Base-by-base conservation (phyloP, 148 eudicot species). In the Simmondsia chinensis region DNA sequence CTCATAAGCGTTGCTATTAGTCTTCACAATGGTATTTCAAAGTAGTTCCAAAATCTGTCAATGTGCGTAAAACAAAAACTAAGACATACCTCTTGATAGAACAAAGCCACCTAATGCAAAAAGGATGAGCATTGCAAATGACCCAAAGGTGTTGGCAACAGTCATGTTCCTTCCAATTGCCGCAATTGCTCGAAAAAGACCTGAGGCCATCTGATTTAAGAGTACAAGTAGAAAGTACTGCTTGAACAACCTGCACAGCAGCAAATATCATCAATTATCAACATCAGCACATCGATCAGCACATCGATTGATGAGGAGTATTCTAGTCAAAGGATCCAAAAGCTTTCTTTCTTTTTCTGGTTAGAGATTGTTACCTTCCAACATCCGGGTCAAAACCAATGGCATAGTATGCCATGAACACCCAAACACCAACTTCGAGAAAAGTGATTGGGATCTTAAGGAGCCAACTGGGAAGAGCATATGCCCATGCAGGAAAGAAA, bases 401-500 rank as follows among this genome's bases (percentile, higher is more conserved):
- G 35, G 50, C 73, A 64, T 78, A 86, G 63, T 86, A 86, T 15
- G 83, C 70, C 29, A 67, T 37, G 43, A 44, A 41, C 0, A 69
- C 61, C 73, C 68, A 73, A 22, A 61, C 37, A 2, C 53, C 69
- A 34, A 61, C 70, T 63, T 82, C 93, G 14, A 79, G 25, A 21
- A 74, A 46, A 48, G 83, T 46, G 7, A 78, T 20, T 0, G 96
- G 87, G 13, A 86, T 69, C 57, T 71, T 78, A 18, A 82, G 68
- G 46, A 86, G 17, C 93, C 83, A 78, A 28, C 38, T 41, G n/a
- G 93, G 96, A 56, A 86, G 61, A 17, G 81, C 67, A 64, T 82
- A 82, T 5, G 83, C 70, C 93, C 96, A 86, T 3, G 84, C 30
- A 0, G 96, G 93, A 36, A 59, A 86, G 56, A 86, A 82, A 19